Conservation (phyloP, 169 alveolate species). For the Plasmodium falciparum region DNA sequence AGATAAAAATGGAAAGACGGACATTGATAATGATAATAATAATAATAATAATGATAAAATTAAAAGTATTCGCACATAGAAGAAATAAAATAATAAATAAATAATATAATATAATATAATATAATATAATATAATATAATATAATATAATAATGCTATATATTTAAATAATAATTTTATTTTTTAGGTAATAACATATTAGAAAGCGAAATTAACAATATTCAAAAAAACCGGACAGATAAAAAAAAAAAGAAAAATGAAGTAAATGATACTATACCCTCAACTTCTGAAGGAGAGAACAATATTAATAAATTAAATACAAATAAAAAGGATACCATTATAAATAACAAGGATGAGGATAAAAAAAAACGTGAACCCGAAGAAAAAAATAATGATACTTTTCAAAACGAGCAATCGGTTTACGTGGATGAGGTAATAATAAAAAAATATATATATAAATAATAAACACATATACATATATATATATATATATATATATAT, state of each 20-base stretch:
- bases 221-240: slow-evolving; percentile 21
- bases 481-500: not conserved
- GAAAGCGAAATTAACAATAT: no score
- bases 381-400: not conserved
- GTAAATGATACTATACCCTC: slow-evolving; percentile 8
- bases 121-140: no score
- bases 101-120: no score
- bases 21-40: not conserved
- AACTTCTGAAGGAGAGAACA: not conserved
- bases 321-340: slow-evolving; percentile 16
- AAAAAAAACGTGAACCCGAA: not conserved
- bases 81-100: no score
- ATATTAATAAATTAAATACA: not conserved
- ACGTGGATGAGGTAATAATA: not conserved
- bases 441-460: not conserved
- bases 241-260: slow-evolving; percentile 24
- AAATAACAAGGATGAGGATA: not conserved
- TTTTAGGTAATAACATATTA: no score
- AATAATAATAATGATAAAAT: not conserved
- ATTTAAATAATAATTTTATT: no score
- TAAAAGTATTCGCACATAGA: no score
- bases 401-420: not conserved
- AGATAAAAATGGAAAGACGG: not conserved
- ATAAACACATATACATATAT: not conserved
- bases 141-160: no score